These are phyloP conservation scores for Pisolithus thermaeus DNA, from an alignment of 1,284 basidiomycete species.

Conservation along the genomic window DNA sequence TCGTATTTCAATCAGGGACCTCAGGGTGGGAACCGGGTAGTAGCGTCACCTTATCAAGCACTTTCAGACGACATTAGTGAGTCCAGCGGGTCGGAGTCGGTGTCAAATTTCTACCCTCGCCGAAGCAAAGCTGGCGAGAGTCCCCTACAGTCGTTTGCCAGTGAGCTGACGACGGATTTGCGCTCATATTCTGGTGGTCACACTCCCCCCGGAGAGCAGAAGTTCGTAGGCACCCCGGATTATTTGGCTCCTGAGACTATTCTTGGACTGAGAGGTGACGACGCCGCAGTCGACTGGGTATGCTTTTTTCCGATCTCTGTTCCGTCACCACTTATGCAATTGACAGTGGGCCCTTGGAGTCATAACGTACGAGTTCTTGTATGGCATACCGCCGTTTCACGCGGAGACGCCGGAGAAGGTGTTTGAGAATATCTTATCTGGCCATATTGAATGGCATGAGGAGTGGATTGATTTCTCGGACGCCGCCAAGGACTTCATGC, in stretches of 20 bases:
- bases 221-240: slow-evolving; percentile 95
- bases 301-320: slow-evolving; percentile 16
- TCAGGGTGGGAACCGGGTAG: slow-evolving; percentile 49
- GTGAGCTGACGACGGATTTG: slow-evolving; percentile 75
- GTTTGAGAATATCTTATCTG: slow-evolving; percentile 98
- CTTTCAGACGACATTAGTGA: slow-evolving; percentile 78
- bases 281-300: slow-evolving; percentile 96
- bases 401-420: slow-evolving; percentile 96
- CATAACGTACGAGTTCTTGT: slow-evolving; percentile 97
- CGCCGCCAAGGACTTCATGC: slow-evolving; percentile 91
- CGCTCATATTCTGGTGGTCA: slow-evolving; percentile 56
- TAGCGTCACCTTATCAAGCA: slow-evolving; percentile 59
- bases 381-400: slow-evolving; percentile 96
- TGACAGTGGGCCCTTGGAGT: slow-evolving; percentile 93
- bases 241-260: slow-evolving; percentile 97
- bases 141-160: slow-evolving; percentile 76
- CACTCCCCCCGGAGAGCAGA: slow-evolving; percentile 79
- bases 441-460: slow-evolving; percentile 93
- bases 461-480: slow-evolving; percentile 85
- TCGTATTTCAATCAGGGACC: slow-evolving; percentile 79
- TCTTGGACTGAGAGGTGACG: slow-evolving; percentile 91
- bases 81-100: slow-evolving; percentile 81
- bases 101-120: slow-evolving; percentile 52
- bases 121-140: slow-evolving; percentile 60
- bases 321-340: slow-evolving; percentile 14